These are phyloP conservation scores for Artemisia tridentata DNA, from an alignment of 129 eudicot species.

Conservation along the genomic window DNA sequence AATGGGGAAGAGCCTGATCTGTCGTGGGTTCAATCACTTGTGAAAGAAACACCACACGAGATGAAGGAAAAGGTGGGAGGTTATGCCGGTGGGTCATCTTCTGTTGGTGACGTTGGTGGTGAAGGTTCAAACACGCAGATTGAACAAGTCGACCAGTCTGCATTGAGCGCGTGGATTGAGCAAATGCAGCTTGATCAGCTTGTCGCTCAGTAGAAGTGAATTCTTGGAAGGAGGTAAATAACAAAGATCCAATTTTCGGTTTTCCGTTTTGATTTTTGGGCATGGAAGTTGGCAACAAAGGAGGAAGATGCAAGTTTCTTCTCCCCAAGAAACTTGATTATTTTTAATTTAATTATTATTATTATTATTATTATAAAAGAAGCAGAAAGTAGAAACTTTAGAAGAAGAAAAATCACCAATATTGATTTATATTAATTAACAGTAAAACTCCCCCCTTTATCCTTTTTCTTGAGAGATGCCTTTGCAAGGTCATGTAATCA, in stretches of 20 bases:
- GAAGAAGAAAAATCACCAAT: conserved; percentile 22
- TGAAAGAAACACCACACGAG: conserved; percentile 71
- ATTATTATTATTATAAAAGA: conserved; percentile 20
- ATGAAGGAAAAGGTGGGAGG: conserved; percentile 41
- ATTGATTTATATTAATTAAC: conserved; percentile 32
- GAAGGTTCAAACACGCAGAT: conserved; percentile 25
- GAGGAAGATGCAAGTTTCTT: conserved; percentile 24
- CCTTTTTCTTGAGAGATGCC: conserved; percentile 28
- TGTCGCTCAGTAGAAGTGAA: conserved; percentile 49
- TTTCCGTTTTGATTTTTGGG: conserved; percentile 31
- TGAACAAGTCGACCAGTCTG: conserved; percentile 57
- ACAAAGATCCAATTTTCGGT: conserved; percentile 31
- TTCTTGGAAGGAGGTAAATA: conserved; percentile 40
- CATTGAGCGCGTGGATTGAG: conserved; percentile 67
- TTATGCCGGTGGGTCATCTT: conserved; percentile 10
- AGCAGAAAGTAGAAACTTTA: conserved; percentile 33
- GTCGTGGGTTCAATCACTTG: conserved; percentile 92
- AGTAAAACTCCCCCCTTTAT: conserved; percentile 24
- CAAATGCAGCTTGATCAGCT: conserved; percentile 85
- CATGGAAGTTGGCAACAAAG: conserved; percentile 23
- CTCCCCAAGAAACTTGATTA: conserved; percentile 25
- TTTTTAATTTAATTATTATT: conserved; percentile 36
- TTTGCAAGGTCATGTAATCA: conserved; percentile 24
- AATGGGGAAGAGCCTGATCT: conserved; percentile 76
- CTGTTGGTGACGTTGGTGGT: conserved; percentile 17